Conservation (phyloP, 202 grass and related monocot species). For the Eragrostis tef region DNA sequence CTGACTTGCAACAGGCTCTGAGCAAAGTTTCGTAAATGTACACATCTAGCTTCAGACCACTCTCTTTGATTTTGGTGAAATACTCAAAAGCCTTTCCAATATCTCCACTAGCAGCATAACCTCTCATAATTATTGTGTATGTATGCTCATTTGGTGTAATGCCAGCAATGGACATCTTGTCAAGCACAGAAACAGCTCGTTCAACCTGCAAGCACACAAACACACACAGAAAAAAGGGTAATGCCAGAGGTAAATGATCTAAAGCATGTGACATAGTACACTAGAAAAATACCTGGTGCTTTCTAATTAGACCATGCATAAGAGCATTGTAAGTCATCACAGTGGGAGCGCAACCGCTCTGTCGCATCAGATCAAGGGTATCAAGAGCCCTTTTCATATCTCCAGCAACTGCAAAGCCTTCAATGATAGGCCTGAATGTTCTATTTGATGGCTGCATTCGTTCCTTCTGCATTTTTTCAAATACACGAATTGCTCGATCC, state of each 20-base stretch:
- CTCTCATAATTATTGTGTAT: slow-evolving; percentile 93
- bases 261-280: neutral
- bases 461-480: slow-evolving; percentile 91
- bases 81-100: slow-evolving; percentile 91
- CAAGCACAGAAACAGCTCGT: slow-evolving; percentile 78
- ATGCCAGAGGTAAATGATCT: slow-evolving; percentile 14
- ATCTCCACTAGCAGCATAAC: slow-evolving; percentile 88
- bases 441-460: slow-evolving; percentile 77
- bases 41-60: slow-evolving; percentile 77
- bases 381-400: slow-evolving; percentile 82
- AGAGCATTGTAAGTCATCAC: slow-evolving; percentile 95
- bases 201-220: slow-evolving; percentile 61
- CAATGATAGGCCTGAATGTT: slow-evolving; percentile 93
- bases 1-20: slow-evolving; percentile 93
- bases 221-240: slow-evolving; percentile 24
- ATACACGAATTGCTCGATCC: slow-evolving; percentile 77
- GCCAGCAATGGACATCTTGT: slow-evolving; percentile 75
- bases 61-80: slow-evolving; percentile 90
- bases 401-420: slow-evolving; percentile 79
- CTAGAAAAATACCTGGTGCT: slow-evolving; percentile 64
- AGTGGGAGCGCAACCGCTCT: slow-evolving; percentile 73
- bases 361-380: slow-evolving; percentile 84
- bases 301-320: slow-evolving; percentile 82
- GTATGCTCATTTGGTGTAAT: slow-evolving; percentile 77
- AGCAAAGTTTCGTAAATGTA: slow-evolving; percentile 94